Conservation (phyloP, 75 land plant genomes). For the Sequoia sempervirens region DNA sequence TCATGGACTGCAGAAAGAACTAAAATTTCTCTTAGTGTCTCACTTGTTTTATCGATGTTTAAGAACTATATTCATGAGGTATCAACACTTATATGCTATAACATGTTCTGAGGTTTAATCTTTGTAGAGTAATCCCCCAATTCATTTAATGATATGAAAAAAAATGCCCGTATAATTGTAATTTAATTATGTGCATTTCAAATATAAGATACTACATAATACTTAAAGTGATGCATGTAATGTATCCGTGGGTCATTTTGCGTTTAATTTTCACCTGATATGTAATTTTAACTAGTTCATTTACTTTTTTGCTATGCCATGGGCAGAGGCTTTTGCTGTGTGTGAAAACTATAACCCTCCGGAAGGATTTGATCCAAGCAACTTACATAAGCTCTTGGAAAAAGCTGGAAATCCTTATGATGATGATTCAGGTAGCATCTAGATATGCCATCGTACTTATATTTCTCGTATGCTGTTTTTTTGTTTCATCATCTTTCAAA, state of each 20-base stretch:
- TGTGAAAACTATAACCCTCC: conserved; percentile 94
- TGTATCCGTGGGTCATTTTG: background rate
- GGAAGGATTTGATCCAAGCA: conserved; percentile 77
- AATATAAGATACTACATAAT: background rate
- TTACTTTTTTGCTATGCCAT: background rate
- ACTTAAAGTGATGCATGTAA: background rate
- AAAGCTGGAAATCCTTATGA: conserved; percentile 75
- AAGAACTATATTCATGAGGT: too few species aligned
- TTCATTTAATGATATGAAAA: background rate
- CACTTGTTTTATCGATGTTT: too few species aligned
- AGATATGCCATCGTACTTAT: background rate
- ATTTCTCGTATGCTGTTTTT: background rate
- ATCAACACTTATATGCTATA: too few species aligned
- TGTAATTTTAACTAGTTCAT: background rate
- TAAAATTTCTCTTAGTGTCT: too few species aligned
- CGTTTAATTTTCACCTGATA: background rate
- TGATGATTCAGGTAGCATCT: conserved; percentile 20
- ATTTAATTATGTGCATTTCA: background rate
- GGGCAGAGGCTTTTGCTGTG: conserved; percentile 95
- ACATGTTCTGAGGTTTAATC: too few species aligned
- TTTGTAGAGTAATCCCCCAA: too few species aligned
- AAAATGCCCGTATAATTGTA: background rate
- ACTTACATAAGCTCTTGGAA: conserved; percentile 78
- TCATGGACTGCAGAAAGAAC: too few species aligned
- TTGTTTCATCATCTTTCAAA: background rate